phyloP scores from a whole-genome alignment of 768 basidiomycete species.

The Heimioporus sp. region DNA sequence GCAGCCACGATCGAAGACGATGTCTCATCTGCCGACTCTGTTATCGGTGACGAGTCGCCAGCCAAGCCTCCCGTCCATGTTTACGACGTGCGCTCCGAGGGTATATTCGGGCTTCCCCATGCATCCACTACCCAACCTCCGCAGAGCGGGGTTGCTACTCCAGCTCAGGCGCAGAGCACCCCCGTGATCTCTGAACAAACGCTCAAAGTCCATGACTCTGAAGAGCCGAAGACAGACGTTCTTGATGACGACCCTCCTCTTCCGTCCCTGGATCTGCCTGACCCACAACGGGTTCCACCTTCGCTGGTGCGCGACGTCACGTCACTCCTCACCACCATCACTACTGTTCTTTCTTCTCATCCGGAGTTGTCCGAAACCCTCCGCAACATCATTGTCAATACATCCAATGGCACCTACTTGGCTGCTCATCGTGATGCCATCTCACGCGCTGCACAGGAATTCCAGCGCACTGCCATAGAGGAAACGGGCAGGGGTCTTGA shows the following conservation, averaged over 20 bases:
- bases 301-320: slow-evolving; percentile 68
- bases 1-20: slow-evolving; percentile 30
- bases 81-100: slow-evolving; percentile 37
- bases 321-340: slow-evolving; percentile 53
- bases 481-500: slow-evolving; percentile 40
- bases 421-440: slow-evolving; percentile 56
- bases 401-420: slow-evolving; percentile 70
- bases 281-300: slow-evolving; percentile 28
- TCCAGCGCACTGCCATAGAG: slow-evolving; percentile 45
- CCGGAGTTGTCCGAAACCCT: slow-evolving; percentile 71
- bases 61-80: slow-evolving; percentile 65
- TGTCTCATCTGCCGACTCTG: slow-evolving; percentile 41
- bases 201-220: slow-evolving; percentile 13
- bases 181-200: slow-evolving; percentile 34
- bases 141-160: slow-evolving; percentile 23
- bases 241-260: slow-evolving; percentile 47
- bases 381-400: slow-evolving; percentile 61
- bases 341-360: slow-evolving; percentile 55
- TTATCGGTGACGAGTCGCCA: slow-evolving; percentile 41
- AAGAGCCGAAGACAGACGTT: slow-evolving; percentile 10
- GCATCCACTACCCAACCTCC: slow-evolving; percentile 15
- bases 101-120: slow-evolving; percentile 19
- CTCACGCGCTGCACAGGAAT: slow-evolving; percentile 53
- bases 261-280: slow-evolving; percentile 40
- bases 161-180: slow-evolving; percentile 39